A percentile compares a stretch with the other conserved stretches of the same genome.
Evolutionary conservation across 2,329 filamentous ascomycete genomes (phyloP).

Genomic region (Colletotrichum caudatum): DNA sequence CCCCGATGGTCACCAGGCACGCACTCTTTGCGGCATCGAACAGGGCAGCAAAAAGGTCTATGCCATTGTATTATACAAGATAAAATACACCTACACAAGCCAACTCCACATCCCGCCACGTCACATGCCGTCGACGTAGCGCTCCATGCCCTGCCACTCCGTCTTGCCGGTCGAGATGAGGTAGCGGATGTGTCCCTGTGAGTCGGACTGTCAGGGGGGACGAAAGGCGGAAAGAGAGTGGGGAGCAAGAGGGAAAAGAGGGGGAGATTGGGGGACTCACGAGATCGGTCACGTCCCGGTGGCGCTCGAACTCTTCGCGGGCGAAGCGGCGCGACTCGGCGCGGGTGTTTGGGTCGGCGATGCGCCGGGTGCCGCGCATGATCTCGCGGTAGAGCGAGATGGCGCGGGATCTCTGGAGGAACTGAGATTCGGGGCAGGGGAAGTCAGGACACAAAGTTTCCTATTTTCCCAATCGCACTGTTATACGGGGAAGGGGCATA

Average conservation of each 20-base stretch:
- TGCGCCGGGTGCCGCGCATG: conserved; percentile 65
- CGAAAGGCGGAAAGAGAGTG: background rate
- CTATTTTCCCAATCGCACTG: no score
- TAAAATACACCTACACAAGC: conserved; percentile 11
- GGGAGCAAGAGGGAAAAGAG: background rate
- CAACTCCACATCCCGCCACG: background rate
- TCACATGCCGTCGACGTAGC: conserved; percentile 64
- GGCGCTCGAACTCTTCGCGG: conserved; percentile 71
- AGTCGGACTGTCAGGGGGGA: background rate
- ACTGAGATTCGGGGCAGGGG: conserved; percentile 54
- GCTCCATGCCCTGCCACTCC: conserved; percentile 73
- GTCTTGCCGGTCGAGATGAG: conserved; percentile 74
- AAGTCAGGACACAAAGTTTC: background rate
- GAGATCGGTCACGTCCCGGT: conserved; percentile 66
- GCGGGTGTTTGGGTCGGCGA: conserved; percentile 63
- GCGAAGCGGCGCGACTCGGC: conserved; percentile 69
- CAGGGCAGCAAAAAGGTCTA: background rate
- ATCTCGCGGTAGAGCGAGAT: conserved; percentile 70
- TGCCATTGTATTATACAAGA: conserved; percentile 31
- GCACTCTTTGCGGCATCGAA: background rate
- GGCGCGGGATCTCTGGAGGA: conserved; percentile 67
- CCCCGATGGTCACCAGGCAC: background rate
- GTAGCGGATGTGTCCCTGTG: conserved; percentile 70
- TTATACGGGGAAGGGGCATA: background rate
- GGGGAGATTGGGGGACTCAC: conserved; percentile 53